A percentile compares a stretch with the other conserved stretches of the same genome.
These are phyloP conservation scores for Neckera pumila DNA, from an alignment of 225 moss, liverwort and hornwort genomes.

Conservation along the genomic window DNA sequence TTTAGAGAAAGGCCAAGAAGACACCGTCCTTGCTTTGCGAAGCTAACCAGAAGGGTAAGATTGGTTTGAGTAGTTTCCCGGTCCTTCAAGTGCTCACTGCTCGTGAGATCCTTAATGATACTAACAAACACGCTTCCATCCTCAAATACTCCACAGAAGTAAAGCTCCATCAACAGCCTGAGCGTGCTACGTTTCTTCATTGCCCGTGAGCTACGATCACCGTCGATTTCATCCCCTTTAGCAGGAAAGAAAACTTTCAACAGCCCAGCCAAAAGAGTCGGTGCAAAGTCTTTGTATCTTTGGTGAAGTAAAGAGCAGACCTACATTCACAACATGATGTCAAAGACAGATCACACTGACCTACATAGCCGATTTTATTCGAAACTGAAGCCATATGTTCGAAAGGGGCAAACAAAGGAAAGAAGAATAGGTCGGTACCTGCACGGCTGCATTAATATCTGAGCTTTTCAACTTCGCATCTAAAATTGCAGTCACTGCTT, in stretches of 20 bases:
- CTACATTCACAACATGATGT: constrained; percentile 25
- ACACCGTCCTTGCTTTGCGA: constrained; percentile 91
- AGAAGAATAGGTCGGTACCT: constrained; percentile 31
- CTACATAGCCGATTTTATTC: neutral
- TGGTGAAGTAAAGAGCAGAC: constrained; percentile 95
- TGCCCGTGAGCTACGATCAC: constrained; percentile 85
- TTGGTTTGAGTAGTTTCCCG: constrained; percentile 90
- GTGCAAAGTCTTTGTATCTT: constrained; percentile 93
- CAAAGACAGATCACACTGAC: neutral
- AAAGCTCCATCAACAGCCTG: constrained; percentile 87
- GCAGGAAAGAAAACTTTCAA: constrained; percentile 80
- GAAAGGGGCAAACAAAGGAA: neutral
- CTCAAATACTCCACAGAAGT: constrained; percentile 92
- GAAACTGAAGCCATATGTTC: neutral
- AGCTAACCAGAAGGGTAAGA: constrained; percentile 93
- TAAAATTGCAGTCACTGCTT: constrained; percentile 95
- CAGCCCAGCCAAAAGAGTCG: constrained; percentile 69
- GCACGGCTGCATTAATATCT: constrained; percentile 95
- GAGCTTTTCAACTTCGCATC: constrained; percentile 92
- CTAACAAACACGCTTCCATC: constrained; percentile 77
- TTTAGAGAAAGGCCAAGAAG: constrained; percentile 73
- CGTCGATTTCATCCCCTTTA: constrained; percentile 72
- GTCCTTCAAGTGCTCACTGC: constrained; percentile 77
- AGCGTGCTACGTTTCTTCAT: constrained; percentile 93
- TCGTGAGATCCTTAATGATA: constrained; percentile 84